phyloP scores from a whole-genome alignment of 169 alveolate genomes.

The Theileria luwenshuni region DNA sequence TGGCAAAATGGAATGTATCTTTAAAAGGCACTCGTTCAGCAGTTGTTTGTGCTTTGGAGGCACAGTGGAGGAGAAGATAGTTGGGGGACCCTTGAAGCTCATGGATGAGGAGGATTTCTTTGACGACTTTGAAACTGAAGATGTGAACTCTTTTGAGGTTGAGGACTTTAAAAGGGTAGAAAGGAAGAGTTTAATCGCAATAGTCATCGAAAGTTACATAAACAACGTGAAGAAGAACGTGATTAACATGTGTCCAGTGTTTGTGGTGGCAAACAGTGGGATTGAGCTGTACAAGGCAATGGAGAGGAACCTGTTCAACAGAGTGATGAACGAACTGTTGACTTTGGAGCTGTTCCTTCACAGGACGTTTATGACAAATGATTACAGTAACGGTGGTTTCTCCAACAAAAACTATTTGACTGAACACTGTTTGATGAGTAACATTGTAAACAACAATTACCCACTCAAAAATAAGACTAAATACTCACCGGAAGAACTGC shows the following conservation, averaged over 20 bases:
- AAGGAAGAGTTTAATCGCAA: background rate
- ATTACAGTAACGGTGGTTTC: background rate
- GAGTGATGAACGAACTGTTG: conserved; percentile 2
- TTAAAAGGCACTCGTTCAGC: background rate
- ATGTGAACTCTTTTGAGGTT: background rate
- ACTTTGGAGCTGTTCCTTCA: conserved; percentile 16
- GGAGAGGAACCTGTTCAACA: background rate
- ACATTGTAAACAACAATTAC: too few species aligned
- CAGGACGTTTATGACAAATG: background rate
- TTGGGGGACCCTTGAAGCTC: background rate
- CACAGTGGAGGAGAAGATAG: background rate
- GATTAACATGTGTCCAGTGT: conserved; percentile 11
- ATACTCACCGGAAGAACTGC: background rate
- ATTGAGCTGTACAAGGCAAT: conserved; percentile 8
- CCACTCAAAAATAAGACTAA: background rate
- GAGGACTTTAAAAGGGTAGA: background rate
- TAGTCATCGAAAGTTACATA: background rate
- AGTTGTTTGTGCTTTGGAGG: background rate
- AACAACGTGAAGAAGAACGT: conserved; percentile 18
- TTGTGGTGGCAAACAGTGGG: background rate
- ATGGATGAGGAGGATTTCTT: conserved; percentile 5
- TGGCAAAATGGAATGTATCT: background rate
- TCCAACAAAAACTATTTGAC: too few species aligned
- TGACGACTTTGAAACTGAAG: background rate
- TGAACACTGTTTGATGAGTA: too few species aligned